Evolutionary conservation across 2,329 filamentous ascomycete genomes (phyloP), one percentile per base, ranked within the genome.

Genomic region (Pseudocercospora cruenta): DNA sequence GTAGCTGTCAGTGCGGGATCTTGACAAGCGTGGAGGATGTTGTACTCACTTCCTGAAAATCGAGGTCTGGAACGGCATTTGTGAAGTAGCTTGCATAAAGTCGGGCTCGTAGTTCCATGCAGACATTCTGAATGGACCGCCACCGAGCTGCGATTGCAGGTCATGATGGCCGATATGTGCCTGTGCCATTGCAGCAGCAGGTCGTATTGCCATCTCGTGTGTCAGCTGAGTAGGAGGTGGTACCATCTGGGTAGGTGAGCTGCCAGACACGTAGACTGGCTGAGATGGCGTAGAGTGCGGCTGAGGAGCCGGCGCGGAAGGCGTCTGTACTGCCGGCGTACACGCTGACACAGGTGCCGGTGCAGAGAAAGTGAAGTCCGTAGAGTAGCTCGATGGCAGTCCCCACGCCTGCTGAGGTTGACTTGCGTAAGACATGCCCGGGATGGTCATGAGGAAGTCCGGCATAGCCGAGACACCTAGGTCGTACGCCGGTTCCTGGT

Each of bases 21-120:
- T 16, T 7, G 45, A 59, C 51, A 43, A 22, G 57, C 16, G 53
- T n/a, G 3, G 55, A 24, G 10, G 22, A 31, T 12, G 43, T 53
- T 28, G 19, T 5, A 71, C 74, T 66, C 66, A 75, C 74, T 75
- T 83, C 67, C 80, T 79, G 73, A 84, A 84, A 66, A 83, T 83
- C 2, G 81, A 78, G 21, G 83, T 84, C 69, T 83, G 81, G 65
- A 82, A 82, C 21, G 81, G 80, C 67, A 77, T 70, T 55, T 79
- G 78, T 24, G 76, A 74, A 22, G 79, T 77, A 39, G 76, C 76
- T 24, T 78, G 74, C 26, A 77, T 74, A 68, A 81, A 80, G 33
- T 79, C 79, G 5, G 78, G 76, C 64, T 83, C 79, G 24, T 82
- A 71, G 69, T 83, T 80, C 69, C 80, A 84, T 62, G 77, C 75